Conservation (phyloP, 371 early-diverging fungal genomes). For the Furculomyces boomerangus region DNA sequence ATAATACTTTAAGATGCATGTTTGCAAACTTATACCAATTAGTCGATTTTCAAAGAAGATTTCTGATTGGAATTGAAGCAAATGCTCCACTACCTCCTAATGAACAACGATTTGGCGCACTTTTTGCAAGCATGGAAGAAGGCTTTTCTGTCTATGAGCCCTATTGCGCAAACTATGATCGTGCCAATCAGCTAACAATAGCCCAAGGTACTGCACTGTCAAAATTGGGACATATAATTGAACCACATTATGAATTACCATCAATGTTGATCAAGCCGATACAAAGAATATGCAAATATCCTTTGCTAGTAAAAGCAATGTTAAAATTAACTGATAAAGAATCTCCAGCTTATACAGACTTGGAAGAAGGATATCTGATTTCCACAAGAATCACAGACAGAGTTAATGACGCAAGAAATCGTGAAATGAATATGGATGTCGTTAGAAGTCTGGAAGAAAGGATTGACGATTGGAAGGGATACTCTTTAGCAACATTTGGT, state of each 20-base stretch:
- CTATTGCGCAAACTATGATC: conserved; percentile 79
- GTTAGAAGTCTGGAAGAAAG: conserved; percentile 60
- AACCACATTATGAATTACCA: conserved; percentile 69
- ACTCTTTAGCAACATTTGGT: conserved; percentile 53
- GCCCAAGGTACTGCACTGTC: conserved; percentile 30
- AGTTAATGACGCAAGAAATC: conserved; percentile 81
- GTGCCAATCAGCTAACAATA: conserved; percentile 45
- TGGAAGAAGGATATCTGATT: conserved; percentile 52
- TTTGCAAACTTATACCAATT: conserved; percentile 86
- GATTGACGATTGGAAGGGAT: conserved; percentile 71
- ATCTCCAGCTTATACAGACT: conserved; percentile 53
- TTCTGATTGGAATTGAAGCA: conserved; percentile 78
- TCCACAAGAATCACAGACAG: conserved; percentile 74
- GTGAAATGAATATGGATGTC: conserved; percentile 62
- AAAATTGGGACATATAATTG: conserved; percentile 47
- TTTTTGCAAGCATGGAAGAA: conserved; percentile 39
- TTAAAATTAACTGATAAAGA: conserved; percentile 48
- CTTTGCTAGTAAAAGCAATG: conserved; percentile 60
- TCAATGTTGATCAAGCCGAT: conserved; percentile 91
- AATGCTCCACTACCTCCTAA: conserved; percentile 44
- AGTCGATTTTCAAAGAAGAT: conserved; percentile 90
- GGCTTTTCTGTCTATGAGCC: conserved; percentile 85
- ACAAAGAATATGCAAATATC: conserved; percentile 93
- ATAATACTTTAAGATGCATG: conserved; percentile 54
- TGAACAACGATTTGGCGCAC: conserved; percentile 73